phyloP scores from a whole-genome alignment of 176 grass and related monocot species.

The Zea luxurians region DNA sequence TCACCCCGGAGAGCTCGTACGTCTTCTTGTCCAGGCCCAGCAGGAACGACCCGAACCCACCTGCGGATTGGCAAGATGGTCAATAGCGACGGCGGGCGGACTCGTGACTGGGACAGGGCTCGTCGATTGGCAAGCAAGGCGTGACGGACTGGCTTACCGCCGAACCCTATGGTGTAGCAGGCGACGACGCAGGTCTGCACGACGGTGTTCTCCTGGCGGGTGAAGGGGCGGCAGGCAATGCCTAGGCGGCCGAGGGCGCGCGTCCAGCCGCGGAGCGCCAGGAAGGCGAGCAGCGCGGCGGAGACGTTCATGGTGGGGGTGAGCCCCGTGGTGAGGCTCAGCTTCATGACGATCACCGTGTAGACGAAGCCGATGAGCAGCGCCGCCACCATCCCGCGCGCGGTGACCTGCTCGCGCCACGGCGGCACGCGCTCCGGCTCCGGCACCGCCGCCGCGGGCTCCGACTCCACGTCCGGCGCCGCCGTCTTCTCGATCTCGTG shows the following conservation, averaged over 20 bases:
- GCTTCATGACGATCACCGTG: conserved; percentile 94
- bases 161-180: conserved; percentile 85
- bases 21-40: conserved; percentile 90
- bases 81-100: background rate
- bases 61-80: conserved; percentile 26
- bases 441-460: conserved; percentile 39
- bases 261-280: conserved; percentile 78
- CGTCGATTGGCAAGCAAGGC: too few relatives aligned
- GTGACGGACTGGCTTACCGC: conserved; percentile 41
- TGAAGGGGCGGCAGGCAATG: conserved; percentile 73
- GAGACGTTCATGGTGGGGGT: conserved; percentile 91
- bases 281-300: conserved; percentile 89
- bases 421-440: conserved; percentile 63
- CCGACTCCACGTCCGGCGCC: conserved; percentile 46
- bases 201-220: conserved; percentile 97
- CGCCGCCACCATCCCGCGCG: conserved; percentile 66
- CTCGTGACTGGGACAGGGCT: background rate
- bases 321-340: conserved; percentile 84
- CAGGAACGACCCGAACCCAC: conserved; percentile 91
- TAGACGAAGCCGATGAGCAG: conserved; percentile 72
- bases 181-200: conserved; percentile 89
- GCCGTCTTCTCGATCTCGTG: conserved; percentile 49
- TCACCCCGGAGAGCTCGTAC: conserved; percentile 75
- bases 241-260: conserved; percentile 59
- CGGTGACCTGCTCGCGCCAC: conserved; percentile 80